A percentile compares a stretch with the other conserved stretches of the same genome.
These are phyloP conservation scores for Fusarium sp. DNA, from an alignment of 2,329 filamentous ascomycete species.

Conservation along the genomic window DNA sequence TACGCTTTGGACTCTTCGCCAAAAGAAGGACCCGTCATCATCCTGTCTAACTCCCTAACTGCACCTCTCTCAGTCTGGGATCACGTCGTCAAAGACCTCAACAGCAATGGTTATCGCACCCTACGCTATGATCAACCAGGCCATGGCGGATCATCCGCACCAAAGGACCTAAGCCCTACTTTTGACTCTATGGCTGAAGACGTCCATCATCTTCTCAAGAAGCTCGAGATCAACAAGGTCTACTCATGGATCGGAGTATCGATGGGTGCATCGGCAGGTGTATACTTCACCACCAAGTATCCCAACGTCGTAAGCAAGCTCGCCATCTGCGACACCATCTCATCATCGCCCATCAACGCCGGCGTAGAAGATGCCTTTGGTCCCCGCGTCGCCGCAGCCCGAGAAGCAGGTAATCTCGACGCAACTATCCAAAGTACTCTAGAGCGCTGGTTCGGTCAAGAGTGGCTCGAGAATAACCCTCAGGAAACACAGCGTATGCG, in stretches of 20 bases:
- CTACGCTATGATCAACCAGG: slow-evolving; percentile 55
- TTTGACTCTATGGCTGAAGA: slow-evolving; percentile 52
- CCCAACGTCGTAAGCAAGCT: slow-evolving; percentile 50
- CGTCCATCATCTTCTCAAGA: slow-evolving; percentile 45
- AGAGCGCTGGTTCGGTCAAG: slow-evolving; percentile 52
- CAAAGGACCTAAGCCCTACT: slow-evolving; percentile 47
- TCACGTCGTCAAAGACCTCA: slow-evolving; percentile 47
- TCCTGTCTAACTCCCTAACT: slow-evolving; percentile 52
- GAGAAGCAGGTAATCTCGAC: slow-evolving; percentile 45
- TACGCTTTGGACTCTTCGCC: slow-evolving; percentile 43
- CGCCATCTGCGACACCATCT: slow-evolving; percentile 52
- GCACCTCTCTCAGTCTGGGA: slow-evolving; percentile 51
- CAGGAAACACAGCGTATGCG: slow-evolving; percentile 48
- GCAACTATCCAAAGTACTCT: slow-evolving; percentile 45
- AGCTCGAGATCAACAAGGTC: slow-evolving; percentile 44
- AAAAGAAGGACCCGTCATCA: slow-evolving; percentile 42
- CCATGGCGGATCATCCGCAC: slow-evolving; percentile 50
- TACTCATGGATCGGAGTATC: slow-evolving; percentile 56
- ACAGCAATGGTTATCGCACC: slow-evolving; percentile 48
- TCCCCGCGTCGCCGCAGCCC: slow-evolving; percentile 46
- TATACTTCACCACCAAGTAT: slow-evolving; percentile 50
- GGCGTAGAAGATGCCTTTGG: slow-evolving; percentile 49
- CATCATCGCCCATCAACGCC: slow-evolving; percentile 48
- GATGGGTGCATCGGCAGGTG: slow-evolving; percentile 53
- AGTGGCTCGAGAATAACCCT: slow-evolving; percentile 47